Base-by-base conservation (phyloP, 148 eudicot genomes). In the Vaccinium macrocarpon region DNA sequence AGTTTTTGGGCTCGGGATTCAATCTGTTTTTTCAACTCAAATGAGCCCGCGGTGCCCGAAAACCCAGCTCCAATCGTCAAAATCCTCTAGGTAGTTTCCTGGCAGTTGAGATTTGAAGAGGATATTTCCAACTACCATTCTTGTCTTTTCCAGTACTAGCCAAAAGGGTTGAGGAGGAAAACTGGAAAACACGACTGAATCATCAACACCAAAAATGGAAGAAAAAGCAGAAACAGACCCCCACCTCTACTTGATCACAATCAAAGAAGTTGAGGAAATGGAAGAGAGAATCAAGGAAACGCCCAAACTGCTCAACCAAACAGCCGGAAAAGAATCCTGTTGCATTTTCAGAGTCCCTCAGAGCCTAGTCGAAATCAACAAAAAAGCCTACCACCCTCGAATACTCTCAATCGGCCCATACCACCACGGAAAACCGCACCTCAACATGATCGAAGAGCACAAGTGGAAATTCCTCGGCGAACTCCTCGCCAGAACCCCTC, bases 311-410 rank as follows among this genome's bases (percentile, higher is more conserved):
- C 52, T 75, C 14, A 19, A 46, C 78, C 23, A 0, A 46, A 38
- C 13, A 8, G 78, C 78, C 52, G 78, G 78, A 8, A 75, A 75
- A 19, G 27, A 75, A 19, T 75, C 78, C 13, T 75, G 53, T 21
- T 75, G 78, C 78, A 75, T 75, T 9, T 75, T 75, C 78, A 75
- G 25, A 46, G 78, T 75, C 27, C 78, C 78, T 7, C 27, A 21
- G 48, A 46, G 52, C 78, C 78, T 75, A 19, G 25, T 42, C 78
- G 53, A 75, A 46, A 46, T 46, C 78, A 46, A 75, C 78, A 5
- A 10, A 46, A 75, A 46, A 21, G 78, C 53, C 53, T 75, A 75
- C 25, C 53, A 75, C 49, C 78, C 78, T 1, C 78, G 19, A 1
- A 21, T 75, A 75, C 51, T 75, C 29, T 75, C 78, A 19, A 46